Evolutionary conservation across 2,329 filamentous ascomycete species (phyloP), one percentile per base, ranked within the genome.

Genomic region (Alternaria conjuncta): DNA sequence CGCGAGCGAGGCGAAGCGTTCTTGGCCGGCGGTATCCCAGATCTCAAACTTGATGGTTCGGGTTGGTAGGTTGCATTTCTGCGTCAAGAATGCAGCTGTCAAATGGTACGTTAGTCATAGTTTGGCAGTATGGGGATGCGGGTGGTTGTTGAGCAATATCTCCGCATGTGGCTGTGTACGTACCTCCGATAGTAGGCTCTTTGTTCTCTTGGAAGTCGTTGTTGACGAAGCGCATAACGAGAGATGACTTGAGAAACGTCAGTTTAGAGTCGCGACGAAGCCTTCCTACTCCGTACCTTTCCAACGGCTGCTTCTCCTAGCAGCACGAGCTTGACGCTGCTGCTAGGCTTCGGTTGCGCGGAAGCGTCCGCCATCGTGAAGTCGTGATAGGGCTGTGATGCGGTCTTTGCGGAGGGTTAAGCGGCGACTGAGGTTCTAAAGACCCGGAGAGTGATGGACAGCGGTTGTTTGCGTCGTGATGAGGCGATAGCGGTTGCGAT

Each of bases 191-290:
- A 70, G 96, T 99, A 66, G 96, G 96, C 82, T 99, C 96, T 86
- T 98, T 98, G 84, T 98, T 98, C 84, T 98, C 96, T 85, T 99
- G 96, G 78, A 99, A 99, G 83, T 98, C 95, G 84, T 99, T 96
- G 87, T 98, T 98, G 80, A 99, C 96, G 83, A 99, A 99, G 78
- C 96, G 93, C 79, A 99, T 88, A 68, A 99, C 96, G 63, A 99
- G 90, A 49, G 96, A 99, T 54, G 96, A 98, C 96, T 97, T 25
- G 20, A 25, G 4, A 1, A 10, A 23, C 66, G 46, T 55, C 25
- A 46, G 41, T 46, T 23, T 28, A 26, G n/a, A 11, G 7, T 30
- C 15, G 18, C 18, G 21, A n/a, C 2, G 13, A 28, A 9, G 4
- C 4, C 18, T 18, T 49, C 4, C 2, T n/a, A 20, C 32, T 15